Evolutionary conservation across 805 yeast genomes (phyloP).

Genomic region (Sugiyamaella smithiae): DNA sequence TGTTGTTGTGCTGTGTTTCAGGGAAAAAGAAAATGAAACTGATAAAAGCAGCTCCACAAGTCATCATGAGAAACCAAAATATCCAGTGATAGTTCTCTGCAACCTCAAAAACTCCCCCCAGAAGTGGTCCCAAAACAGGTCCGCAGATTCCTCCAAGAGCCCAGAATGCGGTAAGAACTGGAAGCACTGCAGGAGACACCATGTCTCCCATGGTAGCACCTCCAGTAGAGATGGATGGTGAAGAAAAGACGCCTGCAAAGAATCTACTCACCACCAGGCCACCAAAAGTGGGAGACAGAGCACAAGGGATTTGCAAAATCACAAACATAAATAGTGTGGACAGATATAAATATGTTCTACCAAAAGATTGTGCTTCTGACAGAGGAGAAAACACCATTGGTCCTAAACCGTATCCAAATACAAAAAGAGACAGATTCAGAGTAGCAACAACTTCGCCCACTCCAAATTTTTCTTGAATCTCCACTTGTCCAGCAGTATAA

Average conservation of each 20-base stretch:
- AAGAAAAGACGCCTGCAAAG: conserved; percentile 52
- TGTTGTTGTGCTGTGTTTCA: conserved; percentile 59
- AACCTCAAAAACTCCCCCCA: conserved; percentile 50
- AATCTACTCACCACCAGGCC: conserved; percentile 51
- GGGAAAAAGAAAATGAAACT: conserved; percentile 44
- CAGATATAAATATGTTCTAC: conserved; percentile 49
- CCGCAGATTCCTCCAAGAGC: conserved; percentile 30
- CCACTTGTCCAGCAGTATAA: conserved; percentile 52
- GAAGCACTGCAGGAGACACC: conserved; percentile 37
- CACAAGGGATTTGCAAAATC: conserved; percentile 56
- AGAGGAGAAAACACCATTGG: conserved; percentile 63
- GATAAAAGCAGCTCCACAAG: conserved; percentile 38
- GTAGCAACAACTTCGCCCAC: conserved; percentile 49
- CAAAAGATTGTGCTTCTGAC: conserved; percentile 46
- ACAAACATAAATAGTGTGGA: conserved; percentile 46
- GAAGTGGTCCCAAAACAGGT: conserved; percentile 47
- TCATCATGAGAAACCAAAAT: conserved; percentile 49
- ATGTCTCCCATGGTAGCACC: conserved; percentile 58
- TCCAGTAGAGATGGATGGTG: conserved; percentile 57
- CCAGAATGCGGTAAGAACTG: conserved; percentile 52
- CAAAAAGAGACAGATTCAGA: conserved; percentile 54
- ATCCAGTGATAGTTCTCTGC: conserved; percentile 53
- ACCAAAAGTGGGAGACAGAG: conserved; percentile 50
- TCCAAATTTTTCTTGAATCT: conserved; percentile 40
- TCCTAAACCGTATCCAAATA: conserved; percentile 66